phyloP scores from a whole-genome alignment of 106 monocot genomes.

The Narthecium ossifragum region DNA sequence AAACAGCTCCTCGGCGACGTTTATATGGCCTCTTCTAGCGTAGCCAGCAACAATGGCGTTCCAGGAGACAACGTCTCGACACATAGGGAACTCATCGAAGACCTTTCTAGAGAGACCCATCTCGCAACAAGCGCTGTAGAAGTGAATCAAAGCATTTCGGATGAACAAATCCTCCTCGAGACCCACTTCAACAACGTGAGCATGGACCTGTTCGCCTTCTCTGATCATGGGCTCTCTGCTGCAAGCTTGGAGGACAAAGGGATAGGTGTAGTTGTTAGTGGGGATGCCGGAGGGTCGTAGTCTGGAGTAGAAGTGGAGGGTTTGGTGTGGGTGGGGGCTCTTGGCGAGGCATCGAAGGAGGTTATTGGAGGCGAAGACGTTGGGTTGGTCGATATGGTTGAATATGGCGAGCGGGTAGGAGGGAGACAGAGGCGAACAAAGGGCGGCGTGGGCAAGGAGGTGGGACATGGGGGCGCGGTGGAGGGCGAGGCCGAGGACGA shows the following conservation, averaged over 20 bases:
- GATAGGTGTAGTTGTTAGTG: constrained; percentile 9
- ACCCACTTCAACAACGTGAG: not conserved
- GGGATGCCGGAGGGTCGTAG: not conserved
- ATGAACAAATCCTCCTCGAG: constrained; percentile 6
- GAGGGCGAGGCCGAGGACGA: constrained; percentile 4
- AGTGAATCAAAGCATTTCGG: constrained; percentile 9
- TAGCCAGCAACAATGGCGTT: constrained; percentile 6
- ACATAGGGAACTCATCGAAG: constrained; percentile 2
- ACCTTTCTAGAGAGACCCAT: constrained; percentile 1
- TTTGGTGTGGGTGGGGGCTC: not conserved
- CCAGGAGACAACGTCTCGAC: constrained; percentile 8
- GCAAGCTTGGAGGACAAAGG: constrained; percentile 9
- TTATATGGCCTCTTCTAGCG: not conserved
- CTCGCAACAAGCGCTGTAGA: constrained; percentile 4
- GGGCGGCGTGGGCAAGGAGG: constrained; percentile 1
- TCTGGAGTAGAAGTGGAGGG: not conserved
- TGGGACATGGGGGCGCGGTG: not conserved
- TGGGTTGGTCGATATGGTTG: not conserved
- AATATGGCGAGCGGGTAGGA: not conserved
- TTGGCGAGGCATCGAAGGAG: not conserved
- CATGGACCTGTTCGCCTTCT: constrained; percentile 3
- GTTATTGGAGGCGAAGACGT: constrained; percentile 6
- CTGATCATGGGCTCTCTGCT: not conserved
- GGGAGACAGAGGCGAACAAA: not conserved
- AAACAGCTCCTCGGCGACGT: constrained; percentile 6